Conservation (phyloP, 179 eudicot genomes). For the Beta lomatogona region DNA sequence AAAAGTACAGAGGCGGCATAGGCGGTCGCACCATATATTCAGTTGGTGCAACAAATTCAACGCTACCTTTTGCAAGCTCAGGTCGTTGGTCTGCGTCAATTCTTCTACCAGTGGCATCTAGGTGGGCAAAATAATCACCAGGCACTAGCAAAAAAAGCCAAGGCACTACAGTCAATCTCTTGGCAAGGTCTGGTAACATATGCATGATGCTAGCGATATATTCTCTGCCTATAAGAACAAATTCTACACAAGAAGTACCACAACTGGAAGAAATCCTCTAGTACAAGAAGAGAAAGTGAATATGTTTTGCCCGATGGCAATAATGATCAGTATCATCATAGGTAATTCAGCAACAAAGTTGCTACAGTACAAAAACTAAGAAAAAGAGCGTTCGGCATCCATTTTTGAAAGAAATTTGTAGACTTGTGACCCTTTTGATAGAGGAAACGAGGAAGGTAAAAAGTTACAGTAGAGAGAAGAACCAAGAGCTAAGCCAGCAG, state of each 20-base stretch:
- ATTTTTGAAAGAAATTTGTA: neutral
- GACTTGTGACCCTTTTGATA: neutral
- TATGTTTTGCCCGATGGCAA: neutral
- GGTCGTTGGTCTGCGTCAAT: slow-evolving; percentile 85
- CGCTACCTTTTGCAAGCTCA: slow-evolving; percentile 88
- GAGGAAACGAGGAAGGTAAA: neutral
- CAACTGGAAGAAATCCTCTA: neutral
- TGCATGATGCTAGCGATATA: neutral
- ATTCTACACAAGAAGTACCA: neutral
- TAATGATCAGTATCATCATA: neutral
- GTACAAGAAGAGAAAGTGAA: neutral
- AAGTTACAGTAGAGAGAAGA: neutral
- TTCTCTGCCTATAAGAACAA: neutral
- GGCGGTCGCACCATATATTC: slow-evolving; percentile 99
- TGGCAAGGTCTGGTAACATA: slow-evolving; percentile 9
- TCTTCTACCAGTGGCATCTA: slow-evolving; percentile 88
- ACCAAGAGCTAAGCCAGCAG: neutral
- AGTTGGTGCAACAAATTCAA: slow-evolving; percentile 95
- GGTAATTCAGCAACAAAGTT: slow-evolving; percentile 13
- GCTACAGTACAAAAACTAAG: neutral
- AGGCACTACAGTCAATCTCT: slow-evolving; percentile 20
- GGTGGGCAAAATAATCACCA: slow-evolving; percentile 80
- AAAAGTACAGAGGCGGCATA: slow-evolving; percentile 93
- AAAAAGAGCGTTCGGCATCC: neutral
- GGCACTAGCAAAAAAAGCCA: slow-evolving; percentile 53